Evolutionary conservation across 2,329 filamentous ascomycete genomes (phyloP).

Genomic region (Ilyonectria destructans): DNA sequence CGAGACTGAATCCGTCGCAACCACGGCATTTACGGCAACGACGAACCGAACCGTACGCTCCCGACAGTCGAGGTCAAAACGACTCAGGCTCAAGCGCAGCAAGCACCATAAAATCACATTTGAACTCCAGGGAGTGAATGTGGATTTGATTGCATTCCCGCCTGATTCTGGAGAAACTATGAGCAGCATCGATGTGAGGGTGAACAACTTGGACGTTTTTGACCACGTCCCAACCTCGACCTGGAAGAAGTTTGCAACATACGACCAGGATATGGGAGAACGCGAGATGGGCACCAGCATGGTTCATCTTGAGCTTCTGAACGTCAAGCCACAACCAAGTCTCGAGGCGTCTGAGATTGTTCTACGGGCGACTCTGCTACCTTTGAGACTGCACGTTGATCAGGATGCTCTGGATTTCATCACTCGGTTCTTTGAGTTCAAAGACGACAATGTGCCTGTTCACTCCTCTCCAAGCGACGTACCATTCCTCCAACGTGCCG

Average conservation of each 20-base stretch:
- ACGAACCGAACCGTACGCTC: constrained; percentile 65
- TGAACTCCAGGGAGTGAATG: constrained; percentile 87
- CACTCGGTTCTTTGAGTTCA: constrained; percentile 97
- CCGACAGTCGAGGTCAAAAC: constrained; percentile 67
- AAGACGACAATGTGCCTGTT: constrained; percentile 77
- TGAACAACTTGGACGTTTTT: constrained; percentile 90
- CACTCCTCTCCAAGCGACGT: constrained; percentile 77
- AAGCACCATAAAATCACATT: constrained; percentile 96
- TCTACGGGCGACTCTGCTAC: constrained; percentile 83
- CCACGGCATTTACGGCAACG: constrained; percentile 78
- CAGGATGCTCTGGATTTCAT: constrained; percentile 98
- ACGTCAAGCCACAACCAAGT: constrained; percentile 87
- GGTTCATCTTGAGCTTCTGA: constrained; percentile 91
- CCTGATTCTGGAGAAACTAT: constrained; percentile 85
- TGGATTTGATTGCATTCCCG: constrained; percentile 87
- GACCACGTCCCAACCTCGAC: constrained; percentile 96
- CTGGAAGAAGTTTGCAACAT: constrained; percentile 98
- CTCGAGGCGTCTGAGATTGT: constrained; percentile 93
- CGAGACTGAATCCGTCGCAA: constrained; percentile 91
- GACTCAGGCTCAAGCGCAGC: constrained; percentile 85
- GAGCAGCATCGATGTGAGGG: constrained; percentile 87
- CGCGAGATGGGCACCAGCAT: constrained; percentile 90
- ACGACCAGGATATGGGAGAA: constrained; percentile 89
- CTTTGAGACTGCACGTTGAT: constrained; percentile 92
- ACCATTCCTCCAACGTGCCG: constrained; percentile 91